Evolutionary conservation across 805 yeast genomes (phyloP).

Genomic region (Starmerella cellae): DNA sequence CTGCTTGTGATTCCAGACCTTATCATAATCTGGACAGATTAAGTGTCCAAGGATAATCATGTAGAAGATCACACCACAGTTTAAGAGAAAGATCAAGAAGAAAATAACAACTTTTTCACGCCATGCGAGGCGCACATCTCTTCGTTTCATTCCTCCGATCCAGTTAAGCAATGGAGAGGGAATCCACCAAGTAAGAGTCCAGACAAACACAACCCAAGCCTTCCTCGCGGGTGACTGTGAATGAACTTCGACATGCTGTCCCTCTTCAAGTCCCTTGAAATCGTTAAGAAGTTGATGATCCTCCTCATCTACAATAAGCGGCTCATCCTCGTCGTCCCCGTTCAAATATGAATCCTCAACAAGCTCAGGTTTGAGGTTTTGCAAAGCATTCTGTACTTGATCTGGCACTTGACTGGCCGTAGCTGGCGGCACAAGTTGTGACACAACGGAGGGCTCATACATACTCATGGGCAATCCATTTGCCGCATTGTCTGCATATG

Average conservation of each 20-base stretch:
- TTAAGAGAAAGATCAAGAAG: slow-evolving; percentile 27
- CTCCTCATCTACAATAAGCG: slow-evolving; percentile 18
- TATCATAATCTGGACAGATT: slow-evolving; percentile 32
- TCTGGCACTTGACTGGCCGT: slow-evolving; percentile 13
- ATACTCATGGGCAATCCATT: no score
- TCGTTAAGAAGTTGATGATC: slow-evolving; percentile 20
- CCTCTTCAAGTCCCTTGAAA: slow-evolving; percentile 25
- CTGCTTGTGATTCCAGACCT: slow-evolving; percentile 31
- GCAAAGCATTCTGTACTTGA: slow-evolving; percentile 12
- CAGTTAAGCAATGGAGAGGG: slow-evolving; percentile 28
- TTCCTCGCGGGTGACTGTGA: slow-evolving; percentile 25
- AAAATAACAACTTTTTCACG: slow-evolving; percentile 32
- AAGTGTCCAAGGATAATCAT: slow-evolving; percentile 32
- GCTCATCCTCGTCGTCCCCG: slow-evolving; percentile 30
- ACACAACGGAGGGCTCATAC: slow-evolving; percentile 4
- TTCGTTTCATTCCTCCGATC: slow-evolving; percentile 30
- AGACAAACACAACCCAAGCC: slow-evolving; percentile 30
- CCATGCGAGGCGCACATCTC: slow-evolving; percentile 34
- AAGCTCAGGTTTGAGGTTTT: slow-evolving; percentile 1
- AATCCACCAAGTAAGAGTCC: slow-evolving; percentile 33
- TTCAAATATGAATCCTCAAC: slow-evolving; percentile 2
- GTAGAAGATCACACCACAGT: slow-evolving; percentile 31
- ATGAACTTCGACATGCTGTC: slow-evolving; percentile 25
- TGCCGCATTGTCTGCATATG: not conserved
- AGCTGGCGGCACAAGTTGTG: slow-evolving; percentile 8